Evolutionary conservation across 139 green algal genomes (phyloP), one percentile per base, ranked within the genome.

Genomic region (Yamagishiella unicocca): DNA sequence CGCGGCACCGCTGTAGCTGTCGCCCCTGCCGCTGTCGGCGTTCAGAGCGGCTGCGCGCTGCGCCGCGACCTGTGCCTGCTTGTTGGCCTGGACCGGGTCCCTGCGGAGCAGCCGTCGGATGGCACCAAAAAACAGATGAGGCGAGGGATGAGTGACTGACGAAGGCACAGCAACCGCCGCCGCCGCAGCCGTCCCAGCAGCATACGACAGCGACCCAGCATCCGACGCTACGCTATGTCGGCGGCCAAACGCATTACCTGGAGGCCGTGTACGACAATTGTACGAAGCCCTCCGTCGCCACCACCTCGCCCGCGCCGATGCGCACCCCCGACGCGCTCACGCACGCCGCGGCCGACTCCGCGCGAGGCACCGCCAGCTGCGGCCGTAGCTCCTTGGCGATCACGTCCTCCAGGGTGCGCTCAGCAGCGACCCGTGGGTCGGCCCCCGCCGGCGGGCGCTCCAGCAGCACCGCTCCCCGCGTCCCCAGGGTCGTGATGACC

Each of bases 401-500:
- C 8, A 78, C 9, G 1, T 55, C 70, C 19, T 78, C 70, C 40
- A 78, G 37, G 29, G 70, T 78, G 24, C 12, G 31, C 37, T 72
- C 61, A 29, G 1, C 14, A 14, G 10, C 31, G 42, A 46, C 50
- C 50, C 50, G 45, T 43, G 43, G 50, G 70, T 78, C 70, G 40
- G 43, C 42, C 27, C 25, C 62, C 67, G 29, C 42, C 81, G 4
- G 46, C 83, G 27, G 55, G 1, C 87, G 89, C 84, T 95, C 84
- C 74, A 99, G 79, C 78, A 98, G 87, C 27, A 98, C 87, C 55
- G 81, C 90, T 27, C 97, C 97, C 0, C 83, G 73, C 4, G 67
- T 90, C 27, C 97, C 97, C 24, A 95, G 84, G 7, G 95, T 97
- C 17, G 94, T 97, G 37, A 97, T 82, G 24, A 96, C 64, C 58